phyloP scores from a whole-genome alignment of 352 stramenopile genomes.

The Pythium apleroticum region DNA sequence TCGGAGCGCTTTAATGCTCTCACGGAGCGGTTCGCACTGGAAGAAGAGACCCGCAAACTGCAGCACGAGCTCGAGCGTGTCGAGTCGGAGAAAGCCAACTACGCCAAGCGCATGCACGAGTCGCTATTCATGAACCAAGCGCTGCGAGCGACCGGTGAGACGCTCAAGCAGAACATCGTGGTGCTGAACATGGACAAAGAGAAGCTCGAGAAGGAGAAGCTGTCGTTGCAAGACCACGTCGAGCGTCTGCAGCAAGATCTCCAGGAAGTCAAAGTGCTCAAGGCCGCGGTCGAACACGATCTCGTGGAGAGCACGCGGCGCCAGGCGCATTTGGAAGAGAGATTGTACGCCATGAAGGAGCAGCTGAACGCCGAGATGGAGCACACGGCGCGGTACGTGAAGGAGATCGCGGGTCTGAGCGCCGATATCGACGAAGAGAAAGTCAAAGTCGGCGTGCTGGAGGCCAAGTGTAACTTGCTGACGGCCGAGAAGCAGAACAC shows the following conservation, averaged over 20 bases:
- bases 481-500: constrained; percentile 72
- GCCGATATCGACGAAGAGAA: constrained; percentile 56
- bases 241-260: constrained; percentile 33
- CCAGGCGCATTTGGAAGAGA: constrained; percentile 48
- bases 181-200: constrained; percentile 63
- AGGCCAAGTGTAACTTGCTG: constrained; percentile 68
- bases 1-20: constrained; percentile 64
- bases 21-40: constrained; percentile 51
- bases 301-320: constrained; percentile 47
- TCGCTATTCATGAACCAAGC: constrained; percentile 78
- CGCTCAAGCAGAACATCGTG: constrained; percentile 56
- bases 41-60: constrained; percentile 67
- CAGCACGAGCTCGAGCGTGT: constrained; percentile 49
- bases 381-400: constrained; percentile 31
- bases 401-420: constrained; percentile 42
- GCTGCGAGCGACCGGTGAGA: constrained; percentile 58
- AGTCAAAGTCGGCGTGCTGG: constrained; percentile 56
- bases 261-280: constrained; percentile 35
- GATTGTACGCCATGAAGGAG: constrained; percentile 63
- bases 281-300: constrained; percentile 44
- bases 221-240: constrained; percentile 36
- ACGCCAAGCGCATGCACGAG: constrained; percentile 69
- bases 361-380: constrained; percentile 64
- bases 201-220: constrained; percentile 45
- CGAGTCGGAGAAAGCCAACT: constrained; percentile 57